Conservation (phyloP, 495 filamentous ascomycete genomes). For the Aspergillus sclerotiicarbonarius region DNA sequence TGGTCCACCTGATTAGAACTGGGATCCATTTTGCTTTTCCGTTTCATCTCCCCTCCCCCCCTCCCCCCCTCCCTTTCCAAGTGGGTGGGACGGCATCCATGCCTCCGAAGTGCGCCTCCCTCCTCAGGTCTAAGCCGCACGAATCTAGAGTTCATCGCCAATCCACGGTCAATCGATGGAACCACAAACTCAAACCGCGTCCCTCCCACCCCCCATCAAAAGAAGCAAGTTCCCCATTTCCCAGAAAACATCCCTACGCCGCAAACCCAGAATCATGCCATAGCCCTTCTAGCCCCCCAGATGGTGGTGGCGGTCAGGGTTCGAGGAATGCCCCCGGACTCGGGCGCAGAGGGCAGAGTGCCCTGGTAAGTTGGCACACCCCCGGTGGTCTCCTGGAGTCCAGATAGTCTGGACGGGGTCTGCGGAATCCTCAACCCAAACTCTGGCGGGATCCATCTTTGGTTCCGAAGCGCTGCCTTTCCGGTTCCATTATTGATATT, state of each 20-base stretch:
- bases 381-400: neutral
- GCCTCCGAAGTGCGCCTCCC: neutral
- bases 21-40: neutral
- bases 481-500: neutral
- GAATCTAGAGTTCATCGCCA: neutral
- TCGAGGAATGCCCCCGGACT: neutral
- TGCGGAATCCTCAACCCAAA: constrained; percentile 17
- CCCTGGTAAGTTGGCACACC: neutral
- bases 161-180: neutral
- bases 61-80: neutral
- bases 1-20: neutral
- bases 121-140: constrained; percentile 11
- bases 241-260: neutral
- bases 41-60: neutral
- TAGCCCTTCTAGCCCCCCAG: neutral
- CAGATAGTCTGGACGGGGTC: constrained; percentile 9
- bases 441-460: constrained; percentile 3
- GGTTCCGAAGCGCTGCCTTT: neutral
- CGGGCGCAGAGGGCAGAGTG: too few relatives aligned
- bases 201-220: too few relatives aligned
- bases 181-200: neutral
- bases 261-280: neutral
- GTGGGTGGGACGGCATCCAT: constrained; percentile 12
- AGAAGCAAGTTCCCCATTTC: neutral
- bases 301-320: neutral